Percentiles rank a stretch among this genome's conserved stretches.
Evolutionary conservation across 345 rosid species (phyloP).

Genomic region (Syzygium aqueum): DNA sequence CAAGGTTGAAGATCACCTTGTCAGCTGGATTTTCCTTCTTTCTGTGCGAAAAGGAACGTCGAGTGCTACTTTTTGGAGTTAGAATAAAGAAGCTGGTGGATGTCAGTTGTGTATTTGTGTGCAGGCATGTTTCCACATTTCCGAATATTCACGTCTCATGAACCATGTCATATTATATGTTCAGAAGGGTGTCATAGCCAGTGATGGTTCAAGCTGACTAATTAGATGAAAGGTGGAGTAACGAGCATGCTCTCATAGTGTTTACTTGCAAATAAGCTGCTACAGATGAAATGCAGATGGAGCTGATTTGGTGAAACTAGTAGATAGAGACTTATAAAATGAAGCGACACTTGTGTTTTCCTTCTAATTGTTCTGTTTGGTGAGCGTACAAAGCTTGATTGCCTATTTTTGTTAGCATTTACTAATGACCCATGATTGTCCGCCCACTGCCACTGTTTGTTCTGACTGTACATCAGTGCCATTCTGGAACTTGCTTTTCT

Average conservation of each 20-base stretch:
- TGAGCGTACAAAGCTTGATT: neutral
- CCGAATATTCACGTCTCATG: neutral
- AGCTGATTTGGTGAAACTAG: neutral
- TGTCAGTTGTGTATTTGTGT: neutral
- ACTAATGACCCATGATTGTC: rapidly evolving
- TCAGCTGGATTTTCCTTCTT: neutral
- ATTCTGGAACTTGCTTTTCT: neutral
- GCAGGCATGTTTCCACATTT: neutral
- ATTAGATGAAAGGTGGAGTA: neutral
- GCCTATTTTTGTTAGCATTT: neutral
- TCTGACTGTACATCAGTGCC: neutral
- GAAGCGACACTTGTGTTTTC: neutral
- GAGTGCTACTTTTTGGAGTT: neutral
- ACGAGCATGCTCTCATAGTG: neutral
- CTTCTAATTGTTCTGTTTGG: neutral
- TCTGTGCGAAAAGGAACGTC: neutral
- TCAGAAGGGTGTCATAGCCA: neutral
- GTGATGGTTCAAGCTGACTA: neutral
- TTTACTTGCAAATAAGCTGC: neutral
- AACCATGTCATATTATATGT: neutral
- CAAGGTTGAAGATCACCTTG: neutral
- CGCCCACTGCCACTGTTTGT: neutral
- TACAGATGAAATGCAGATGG: neutral
- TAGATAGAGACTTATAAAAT: neutral
- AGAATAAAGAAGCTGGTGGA: neutral